phyloP scores from a whole-genome alignment of 495 filamentous ascomycete species.

The Astrothelium macrocarpum region DNA sequence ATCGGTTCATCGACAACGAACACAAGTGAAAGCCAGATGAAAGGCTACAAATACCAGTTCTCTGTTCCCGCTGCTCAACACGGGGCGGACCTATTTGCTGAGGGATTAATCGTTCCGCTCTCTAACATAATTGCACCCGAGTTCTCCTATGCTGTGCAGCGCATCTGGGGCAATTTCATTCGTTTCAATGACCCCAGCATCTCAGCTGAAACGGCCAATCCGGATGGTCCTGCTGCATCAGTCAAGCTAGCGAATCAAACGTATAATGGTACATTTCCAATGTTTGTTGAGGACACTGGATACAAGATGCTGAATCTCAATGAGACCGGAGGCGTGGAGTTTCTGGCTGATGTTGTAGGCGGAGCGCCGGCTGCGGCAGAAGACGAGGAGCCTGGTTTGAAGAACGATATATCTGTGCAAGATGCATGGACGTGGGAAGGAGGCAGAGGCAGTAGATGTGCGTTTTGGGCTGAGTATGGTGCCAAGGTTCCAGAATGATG shows the following conservation, averaged over 20 bases:
- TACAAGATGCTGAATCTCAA: slow-evolving; percentile 11
- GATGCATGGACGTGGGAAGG: slow-evolving; percentile 24
- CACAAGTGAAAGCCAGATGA: slow-evolving; percentile 17
- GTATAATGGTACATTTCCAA: slow-evolving; percentile 6
- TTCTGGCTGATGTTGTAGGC: neutral
- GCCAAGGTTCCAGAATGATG: slow-evolving; percentile 18
- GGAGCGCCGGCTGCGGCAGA: neutral
- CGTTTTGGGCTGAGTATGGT: slow-evolving; percentile 19
- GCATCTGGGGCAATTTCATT: slow-evolving; percentile 49
- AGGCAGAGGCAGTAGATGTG: slow-evolving; percentile 19
- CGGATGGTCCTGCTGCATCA: neutral
- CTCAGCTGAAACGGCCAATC: slow-evolving; percentile 34
- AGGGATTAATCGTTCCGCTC: slow-evolving; percentile 40
- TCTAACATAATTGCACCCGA: slow-evolving; percentile 24
- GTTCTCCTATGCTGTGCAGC: slow-evolving; percentile 29
- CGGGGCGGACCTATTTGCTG: slow-evolving; percentile 38
- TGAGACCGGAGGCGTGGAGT: slow-evolving; percentile 9
- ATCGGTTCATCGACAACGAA: neutral
- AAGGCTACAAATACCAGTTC: slow-evolving; percentile 52
- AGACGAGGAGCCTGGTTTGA: slow-evolving; percentile 8
- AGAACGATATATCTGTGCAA: slow-evolving; percentile 13
- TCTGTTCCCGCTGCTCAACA: slow-evolving; percentile 51
- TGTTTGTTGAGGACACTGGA: neutral
- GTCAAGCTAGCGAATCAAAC: slow-evolving; percentile 1
- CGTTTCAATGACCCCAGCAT: slow-evolving; percentile 43